Evolutionary conservation across 2,329 filamentous ascomycete genomes (phyloP), one percentile per base, ranked within the genome.

Genomic region (Chrysosporium queenslandicum): DNA sequence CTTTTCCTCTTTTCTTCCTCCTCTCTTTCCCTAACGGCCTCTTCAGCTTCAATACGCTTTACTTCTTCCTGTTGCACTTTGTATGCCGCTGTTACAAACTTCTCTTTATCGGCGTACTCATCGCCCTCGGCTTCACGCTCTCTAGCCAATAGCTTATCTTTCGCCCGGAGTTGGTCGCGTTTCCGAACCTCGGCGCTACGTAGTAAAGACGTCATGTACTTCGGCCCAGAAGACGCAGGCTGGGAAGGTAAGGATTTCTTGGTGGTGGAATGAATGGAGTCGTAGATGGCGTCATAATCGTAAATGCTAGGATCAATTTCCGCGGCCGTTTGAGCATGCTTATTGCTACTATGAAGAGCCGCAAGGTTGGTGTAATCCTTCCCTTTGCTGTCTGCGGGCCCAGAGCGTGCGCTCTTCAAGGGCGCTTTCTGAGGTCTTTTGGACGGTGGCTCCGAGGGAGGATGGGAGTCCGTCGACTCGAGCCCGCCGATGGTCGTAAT

Each of bases 111-210:
- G 0, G 75, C 79, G 55, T 81, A 83, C 55, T 80, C 79, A 46
- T 83, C 81, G n/a, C 80, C 81, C 60, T 84, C 81, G 0, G 75
- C 76, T 59, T 83, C 81, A 25, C 81, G 73, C 61, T 84, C 81
- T 53, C 74, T 74, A 48, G 79, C 75, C 11, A 84, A 61, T 53
- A 79, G 62, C 56, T 81, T 80, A 62, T 84, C 81, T 32, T 75
- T 73, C 16, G 81, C 81, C 6, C 80, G 73, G 46, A 80, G 64
- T 57, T 81, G 78, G 60, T 83, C 81, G 46, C 81, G 78, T 62
- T 84, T 83, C 9, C 81, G 76, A 29, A 77, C 67, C 55, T 81
- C 78, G 2, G 81, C 79, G 16, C 79, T 78, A 30, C 76, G 74
- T 30, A 83, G 69, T 14, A 84, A 66, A 29, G 74, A 74, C 45